These are phyloP conservation scores for Cercospora janseana DNA, from an alignment of 2,329 filamentous ascomycete genomes.

Conservation along the genomic window DNA sequence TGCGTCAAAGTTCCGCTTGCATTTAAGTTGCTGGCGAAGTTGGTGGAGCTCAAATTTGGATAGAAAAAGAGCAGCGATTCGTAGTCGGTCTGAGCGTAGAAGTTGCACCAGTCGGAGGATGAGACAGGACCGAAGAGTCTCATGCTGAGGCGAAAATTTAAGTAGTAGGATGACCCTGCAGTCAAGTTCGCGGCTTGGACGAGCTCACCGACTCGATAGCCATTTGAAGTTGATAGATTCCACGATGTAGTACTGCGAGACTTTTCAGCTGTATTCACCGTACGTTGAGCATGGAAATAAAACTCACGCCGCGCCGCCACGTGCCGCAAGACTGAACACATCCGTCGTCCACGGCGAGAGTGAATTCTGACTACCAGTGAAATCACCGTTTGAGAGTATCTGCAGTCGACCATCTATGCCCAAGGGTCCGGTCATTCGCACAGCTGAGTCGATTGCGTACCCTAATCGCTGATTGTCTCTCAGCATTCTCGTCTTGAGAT, in stretches of 20 bases:
- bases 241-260: background rate
- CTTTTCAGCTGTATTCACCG: background rate
- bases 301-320: background rate
- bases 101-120: constrained; percentile 1
- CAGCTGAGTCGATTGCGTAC: background rate
- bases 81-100: constrained; percentile 6
- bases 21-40: constrained; percentile 5
- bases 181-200: background rate
- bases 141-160: constrained; percentile 1
- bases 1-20: constrained; percentile 3
- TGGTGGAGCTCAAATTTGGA: background rate
- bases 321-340: background rate
- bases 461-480: background rate
- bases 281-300: background rate
- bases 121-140: background rate
- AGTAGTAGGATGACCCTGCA: background rate
- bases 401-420: background rate
- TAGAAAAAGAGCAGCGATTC: constrained; percentile 1
- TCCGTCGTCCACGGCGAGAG: constrained; percentile 3
- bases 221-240: background rate
- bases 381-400: constrained; percentile 1
- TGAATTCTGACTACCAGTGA: background rate
- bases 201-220: constrained; percentile 1
- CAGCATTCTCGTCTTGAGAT: constrained; percentile 10
- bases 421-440: constrained; percentile 1